phyloP scores from a whole-genome alignment of 768 basidiomycete species.

The Hydnum rufescens region DNA sequence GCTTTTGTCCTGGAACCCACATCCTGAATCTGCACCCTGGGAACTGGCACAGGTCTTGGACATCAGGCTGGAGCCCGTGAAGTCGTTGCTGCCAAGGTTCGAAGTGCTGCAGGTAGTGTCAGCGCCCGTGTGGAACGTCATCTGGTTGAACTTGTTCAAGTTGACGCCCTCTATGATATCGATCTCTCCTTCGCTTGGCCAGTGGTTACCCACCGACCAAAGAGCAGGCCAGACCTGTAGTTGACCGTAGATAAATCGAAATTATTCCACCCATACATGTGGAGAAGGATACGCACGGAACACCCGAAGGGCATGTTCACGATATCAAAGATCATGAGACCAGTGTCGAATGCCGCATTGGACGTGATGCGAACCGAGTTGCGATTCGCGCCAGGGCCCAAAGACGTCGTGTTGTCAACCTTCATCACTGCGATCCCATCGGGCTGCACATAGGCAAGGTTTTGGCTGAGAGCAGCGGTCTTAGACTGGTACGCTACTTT shows the following conservation, averaged over 20 bases:
- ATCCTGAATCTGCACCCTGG: slow-evolving; percentile 22
- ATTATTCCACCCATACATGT: too few species aligned
- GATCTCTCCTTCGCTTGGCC: slow-evolving; percentile 30
- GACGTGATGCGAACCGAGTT: slow-evolving; percentile 48
- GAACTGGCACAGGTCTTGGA: slow-evolving; percentile 16
- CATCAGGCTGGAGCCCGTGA: background rate
- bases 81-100: slow-evolving; percentile 1
- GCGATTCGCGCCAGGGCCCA: slow-evolving; percentile 34
- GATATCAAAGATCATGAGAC: slow-evolving; percentile 59
- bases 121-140: background rate
- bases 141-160: slow-evolving; percentile 4
- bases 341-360: slow-evolving; percentile 39
- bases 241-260: too few species aligned
- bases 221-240: slow-evolving; percentile 13
- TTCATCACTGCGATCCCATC: slow-evolving; percentile 39
- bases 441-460: slow-evolving; percentile 40
- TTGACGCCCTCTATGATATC: slow-evolving; percentile 13
- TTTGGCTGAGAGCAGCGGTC: slow-evolving; percentile 28
- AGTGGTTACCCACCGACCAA: slow-evolving; percentile 22
- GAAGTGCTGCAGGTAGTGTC: background rate
- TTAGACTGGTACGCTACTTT: slow-evolving; percentile 37
- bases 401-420: slow-evolving; percentile 34
- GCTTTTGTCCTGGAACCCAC: slow-evolving; percentile 21
- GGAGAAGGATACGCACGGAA: slow-evolving; percentile 20
- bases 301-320: slow-evolving; percentile 53